Percentiles rank a stretch among this genome's conserved stretches.
These are phyloP conservation scores for Allium fistulosum DNA, from an alignment of 106 monocot genomes.

Conservation along the genomic window DNA sequence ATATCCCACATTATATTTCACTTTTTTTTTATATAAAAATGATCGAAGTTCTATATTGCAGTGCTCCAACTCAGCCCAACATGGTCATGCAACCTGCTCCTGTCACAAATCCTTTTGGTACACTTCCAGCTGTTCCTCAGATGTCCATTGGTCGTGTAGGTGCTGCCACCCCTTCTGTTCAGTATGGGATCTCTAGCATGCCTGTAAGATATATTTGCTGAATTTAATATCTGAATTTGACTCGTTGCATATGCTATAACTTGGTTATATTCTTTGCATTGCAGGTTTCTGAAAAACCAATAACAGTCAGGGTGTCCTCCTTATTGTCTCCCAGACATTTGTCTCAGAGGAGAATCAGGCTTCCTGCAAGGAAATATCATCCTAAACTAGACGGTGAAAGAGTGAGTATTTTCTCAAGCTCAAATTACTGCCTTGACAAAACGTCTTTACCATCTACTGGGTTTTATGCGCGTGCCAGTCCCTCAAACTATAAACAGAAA, in stretches of 20 bases:
- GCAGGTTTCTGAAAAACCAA: slow-evolving; percentile 79
- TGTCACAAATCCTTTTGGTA: slow-evolving; percentile 80
- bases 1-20: slow-evolving; percentile 1
- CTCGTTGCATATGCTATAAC: not conserved
- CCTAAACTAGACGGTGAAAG: slow-evolving; percentile 64
- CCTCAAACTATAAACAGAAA: too few relatives aligned
- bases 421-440: not conserved
- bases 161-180: slow-evolving; percentile 55
- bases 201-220: slow-evolving; percentile 53
- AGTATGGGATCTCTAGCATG: slow-evolving; percentile 97
- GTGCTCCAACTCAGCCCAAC: slow-evolving; percentile 42
- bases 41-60: slow-evolving; percentile 2
- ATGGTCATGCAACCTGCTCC: slow-evolving; percentile 70
- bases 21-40: not conserved
- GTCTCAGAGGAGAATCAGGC: slow-evolving; percentile 78
- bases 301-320: slow-evolving; percentile 48
- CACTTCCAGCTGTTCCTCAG: slow-evolving; percentile 85
- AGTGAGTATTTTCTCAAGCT: slow-evolving; percentile 29
- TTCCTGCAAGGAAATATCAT: slow-evolving; percentile 73
- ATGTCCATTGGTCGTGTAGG: slow-evolving; percentile 85
- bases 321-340: slow-evolving; percentile 72
- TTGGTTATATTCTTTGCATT: not conserved
- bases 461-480: too few relatives aligned
- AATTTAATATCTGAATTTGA: not conserved
- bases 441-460: too few relatives aligned